phyloP scores from a whole-genome alignment of 108 stramenopile genomes.

The Pseudonitzschia delicatissima region DNA sequence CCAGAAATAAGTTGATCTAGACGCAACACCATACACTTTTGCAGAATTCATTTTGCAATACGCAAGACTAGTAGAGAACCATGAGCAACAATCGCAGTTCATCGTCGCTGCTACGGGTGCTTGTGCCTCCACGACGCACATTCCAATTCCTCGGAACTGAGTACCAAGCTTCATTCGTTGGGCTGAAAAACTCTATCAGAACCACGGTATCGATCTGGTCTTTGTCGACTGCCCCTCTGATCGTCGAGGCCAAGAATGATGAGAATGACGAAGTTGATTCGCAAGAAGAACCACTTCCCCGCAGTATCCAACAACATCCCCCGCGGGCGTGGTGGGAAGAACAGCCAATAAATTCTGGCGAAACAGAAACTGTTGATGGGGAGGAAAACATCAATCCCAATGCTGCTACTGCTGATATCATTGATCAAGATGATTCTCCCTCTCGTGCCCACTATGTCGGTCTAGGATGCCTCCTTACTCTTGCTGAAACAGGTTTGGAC shows the following conservation, averaged over 20 bases:
- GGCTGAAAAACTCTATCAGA: conserved; percentile 64
- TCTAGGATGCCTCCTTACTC: conserved; percentile 75
- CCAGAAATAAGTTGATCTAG: too few species aligned
- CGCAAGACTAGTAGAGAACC: too few species aligned
- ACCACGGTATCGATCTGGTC: conserved; percentile 79
- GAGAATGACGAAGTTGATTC: not conserved
- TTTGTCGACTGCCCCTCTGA: conserved; percentile 71
- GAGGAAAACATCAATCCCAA: too few species aligned
- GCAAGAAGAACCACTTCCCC: not conserved
- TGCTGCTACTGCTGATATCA: too few species aligned
- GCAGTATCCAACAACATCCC: not conserved
- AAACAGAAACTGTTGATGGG: too few species aligned
- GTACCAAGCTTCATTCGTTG: conserved; percentile 36
- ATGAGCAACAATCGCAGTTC: too few species aligned
- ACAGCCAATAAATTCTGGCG: not conserved
- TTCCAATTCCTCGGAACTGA: conserved; percentile 58
- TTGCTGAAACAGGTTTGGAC: conserved; percentile 78
- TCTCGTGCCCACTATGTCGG: conserved; percentile 15
- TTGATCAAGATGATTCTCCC: too few species aligned
- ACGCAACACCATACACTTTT: too few species aligned
- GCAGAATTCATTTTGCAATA: too few species aligned
- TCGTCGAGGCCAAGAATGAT: conserved; percentile 11
- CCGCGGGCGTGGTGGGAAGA: conserved; percentile 26
- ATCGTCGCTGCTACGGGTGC: conserved; percentile 52
- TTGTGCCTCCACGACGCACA: conserved; percentile 74